Base-by-base conservation (phyloP, 331 rosid genomes). In the Acacia concinna region DNA sequence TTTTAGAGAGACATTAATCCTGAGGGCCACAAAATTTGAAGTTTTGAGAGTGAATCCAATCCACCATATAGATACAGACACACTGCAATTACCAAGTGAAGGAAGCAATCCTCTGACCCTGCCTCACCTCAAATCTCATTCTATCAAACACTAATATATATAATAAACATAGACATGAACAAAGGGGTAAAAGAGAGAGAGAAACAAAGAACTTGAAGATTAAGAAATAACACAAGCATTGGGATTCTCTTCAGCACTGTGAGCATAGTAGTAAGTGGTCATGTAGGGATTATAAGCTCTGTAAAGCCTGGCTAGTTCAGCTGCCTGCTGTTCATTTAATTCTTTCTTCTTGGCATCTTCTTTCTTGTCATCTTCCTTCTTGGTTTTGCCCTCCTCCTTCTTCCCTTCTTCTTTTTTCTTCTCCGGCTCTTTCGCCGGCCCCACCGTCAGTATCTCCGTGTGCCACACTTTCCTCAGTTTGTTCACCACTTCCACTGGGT, bases 351-450 rank as follows among this genome's bases (percentile, higher is more conserved):
- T 86, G 0, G 77, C 87, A 0, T 74, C 90, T 17, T 86, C 83
- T 65, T 88, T 83, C 81, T 79, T 86, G 0, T 79, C 87, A 0
- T 74, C 90, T 17, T 86, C 83, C 69, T 88, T 83, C 81, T 86
- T 90, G 5, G 76, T 87, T 0, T 59, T 59, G 3, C 28, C 79
- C 0, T 80, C 86, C 0, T 83, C 81, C 68, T 83, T 14, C 38
- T 86, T 86, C 0, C 64, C 85, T 0, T 84, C 91, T 0, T 87
- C 90, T 32, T 88, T 76, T 60, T 81, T 83, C 85, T 87, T 91
- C 84, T 87, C 89, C 5, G 90, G 88, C 85, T 94, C 97, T 70
- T 92, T 90, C 12, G 98, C 92, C 2, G 98, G 98, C 84, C 98
- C 98, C 27, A 92, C 97, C 1, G 97, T 81, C 64, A 92, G 3